These are phyloP conservation scores for Bruguiera gymnorhiza DNA, from an alignment of 345 rosid genomes.

Conservation along the genomic window DNA sequence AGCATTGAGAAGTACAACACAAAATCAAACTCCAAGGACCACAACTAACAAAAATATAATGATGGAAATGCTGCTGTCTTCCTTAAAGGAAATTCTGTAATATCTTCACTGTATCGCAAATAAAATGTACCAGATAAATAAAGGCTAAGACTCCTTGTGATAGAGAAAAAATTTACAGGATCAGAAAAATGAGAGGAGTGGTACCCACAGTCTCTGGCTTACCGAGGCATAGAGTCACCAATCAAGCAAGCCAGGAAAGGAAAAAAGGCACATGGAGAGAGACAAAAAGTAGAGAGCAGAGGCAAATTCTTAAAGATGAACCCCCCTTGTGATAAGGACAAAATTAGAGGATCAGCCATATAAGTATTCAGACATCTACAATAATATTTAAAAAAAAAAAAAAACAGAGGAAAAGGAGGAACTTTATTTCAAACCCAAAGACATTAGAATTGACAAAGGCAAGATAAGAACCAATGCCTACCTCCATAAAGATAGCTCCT, in stretches of 20 bases:
- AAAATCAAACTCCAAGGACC: background rate
- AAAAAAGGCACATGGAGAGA: no score
- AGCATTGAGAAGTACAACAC: background rate
- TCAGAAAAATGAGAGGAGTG: no score
- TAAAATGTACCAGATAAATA: background rate
- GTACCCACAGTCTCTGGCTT: no score
- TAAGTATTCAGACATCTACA: no score
- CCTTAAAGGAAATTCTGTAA: background rate
- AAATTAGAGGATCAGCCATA: no score
- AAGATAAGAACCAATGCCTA: constrained; percentile 22
- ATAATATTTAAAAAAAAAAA: no score
- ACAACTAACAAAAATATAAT: background rate
- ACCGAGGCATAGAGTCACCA: no score
- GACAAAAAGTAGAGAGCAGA: no score
- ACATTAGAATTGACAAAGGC: constrained; percentile 1
- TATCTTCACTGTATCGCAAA: background rate
- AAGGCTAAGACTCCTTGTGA: background rate
- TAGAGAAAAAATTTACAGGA: background rate
- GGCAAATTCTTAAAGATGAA: no score
- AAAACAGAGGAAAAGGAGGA: background rate
- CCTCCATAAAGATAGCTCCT: constrained; percentile 75
- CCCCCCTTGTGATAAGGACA: no score
- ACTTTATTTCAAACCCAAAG: background rate
- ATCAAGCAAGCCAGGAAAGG: no score
- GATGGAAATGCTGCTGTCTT: background rate